Conservation (phyloP, 2,329 filamentous ascomycete genomes). For the Apiospora phragmitis region DNA sequence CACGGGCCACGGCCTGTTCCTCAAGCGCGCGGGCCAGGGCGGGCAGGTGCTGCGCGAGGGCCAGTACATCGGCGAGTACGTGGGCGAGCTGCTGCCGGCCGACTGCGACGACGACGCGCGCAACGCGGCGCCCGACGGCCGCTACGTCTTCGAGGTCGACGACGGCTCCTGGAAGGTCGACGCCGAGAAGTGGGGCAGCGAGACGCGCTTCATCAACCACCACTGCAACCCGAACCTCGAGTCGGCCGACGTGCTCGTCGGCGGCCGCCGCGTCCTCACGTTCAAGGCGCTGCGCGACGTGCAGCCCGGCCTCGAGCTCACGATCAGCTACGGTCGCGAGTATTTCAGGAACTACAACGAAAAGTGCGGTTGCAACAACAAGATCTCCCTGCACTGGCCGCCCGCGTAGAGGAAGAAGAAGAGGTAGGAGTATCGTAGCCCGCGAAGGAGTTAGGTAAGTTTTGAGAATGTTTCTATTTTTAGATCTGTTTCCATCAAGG, state of each 20-base stretch:
- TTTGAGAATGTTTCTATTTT: not conserved
- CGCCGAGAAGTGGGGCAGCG: not conserved
- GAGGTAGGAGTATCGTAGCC: not conserved
- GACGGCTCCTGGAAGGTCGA: not conserved
- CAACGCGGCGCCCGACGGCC: not conserved
- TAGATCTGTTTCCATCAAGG: not conserved
- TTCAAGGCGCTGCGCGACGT: not conserved
- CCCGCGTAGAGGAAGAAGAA: not conserved
- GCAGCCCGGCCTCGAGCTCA: not conserved
- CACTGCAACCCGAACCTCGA: not conserved
- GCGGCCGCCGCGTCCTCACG: not conserved
- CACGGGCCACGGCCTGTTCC: not conserved
- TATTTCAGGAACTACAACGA: not conserved
- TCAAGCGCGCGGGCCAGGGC: not conserved
- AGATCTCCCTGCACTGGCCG: too few species aligned
- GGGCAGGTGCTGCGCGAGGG: not conserved
- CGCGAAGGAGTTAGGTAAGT: not conserved
- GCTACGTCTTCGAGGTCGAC: not conserved
- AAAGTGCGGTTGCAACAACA: not conserved
- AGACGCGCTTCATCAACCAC: slow-evolving; percentile 9
- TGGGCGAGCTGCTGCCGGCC: not conserved
- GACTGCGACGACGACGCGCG: not conserved
- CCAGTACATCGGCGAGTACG: not conserved
- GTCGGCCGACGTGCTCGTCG: not conserved
- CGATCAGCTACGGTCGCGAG: not conserved